Base-by-base conservation (phyloP, 768 basidiomycete genomes). In the Pisolithus microcarpus region DNA sequence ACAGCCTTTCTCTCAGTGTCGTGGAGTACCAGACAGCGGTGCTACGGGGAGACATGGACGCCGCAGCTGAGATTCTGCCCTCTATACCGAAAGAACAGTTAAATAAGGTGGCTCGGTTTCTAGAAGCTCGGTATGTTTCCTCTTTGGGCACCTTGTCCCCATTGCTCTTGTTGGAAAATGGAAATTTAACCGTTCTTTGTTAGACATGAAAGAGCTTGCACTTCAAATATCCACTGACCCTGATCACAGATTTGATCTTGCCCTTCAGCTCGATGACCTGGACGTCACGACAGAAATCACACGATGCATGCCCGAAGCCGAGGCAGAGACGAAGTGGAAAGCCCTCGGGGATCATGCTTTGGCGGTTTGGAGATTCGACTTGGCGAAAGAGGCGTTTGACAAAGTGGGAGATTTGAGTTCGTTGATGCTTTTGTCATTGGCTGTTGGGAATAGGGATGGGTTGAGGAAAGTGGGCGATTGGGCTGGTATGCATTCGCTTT, bases 11-110 rank as follows among this genome's bases (percentile, higher is more conserved):
- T 0, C 73, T 99, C 46, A 82, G 77, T 39, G 81, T 98, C 40
- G 89, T 99, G 24, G 96, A 98, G 69, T 98, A 98, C 64, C 94
- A 98, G 67, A 94, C 91, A 0, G 94, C 94, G 0, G 80, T 98
- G 21, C 78, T 99, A 18, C 82, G 93, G 18, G 88, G 85, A 2
- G 95, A 98, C 64, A 81, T 87, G 80, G 85, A 85, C 4, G 77
- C 79, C 9, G 95, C 95, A 0, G 79, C 76, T 3, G 87, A 88
- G 62, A 84, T 97, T 37, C 70, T 97, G 38, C 85, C 89, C 0
- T 79, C 76, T 5, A 72, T 98, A n/a, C 94, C 95, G 0, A 82
- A 83, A 58, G 91, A 92, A 49, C 91, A 97, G 61, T 74, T 90
- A 38, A 94, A 91, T 74, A 88, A 87, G 58, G 86, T 98, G 36